A percentile compares a stretch with the other conserved stretches of the same genome.
Evolutionary conservation across 2,329 filamentous ascomycete species (phyloP).

Genomic region (Xylariaceae sp.): DNA sequence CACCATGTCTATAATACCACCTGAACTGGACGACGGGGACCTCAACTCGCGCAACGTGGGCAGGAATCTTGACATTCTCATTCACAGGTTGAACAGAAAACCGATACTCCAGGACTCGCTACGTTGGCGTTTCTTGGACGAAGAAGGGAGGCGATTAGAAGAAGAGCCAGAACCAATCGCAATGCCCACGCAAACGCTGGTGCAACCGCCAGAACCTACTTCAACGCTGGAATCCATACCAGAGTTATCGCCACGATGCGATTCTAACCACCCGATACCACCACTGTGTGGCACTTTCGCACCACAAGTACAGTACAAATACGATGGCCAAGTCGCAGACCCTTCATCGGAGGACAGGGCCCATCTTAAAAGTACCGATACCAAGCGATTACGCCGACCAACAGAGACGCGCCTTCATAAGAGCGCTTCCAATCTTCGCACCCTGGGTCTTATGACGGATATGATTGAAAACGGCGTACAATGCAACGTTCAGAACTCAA

Average conservation of each 20-base stretch:
- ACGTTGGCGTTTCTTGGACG: slow-evolving; percentile 14
- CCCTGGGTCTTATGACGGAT: slow-evolving; percentile 32
- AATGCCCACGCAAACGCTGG: neutral
- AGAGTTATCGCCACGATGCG: slow-evolving; percentile 14
- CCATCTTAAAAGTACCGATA: slow-evolving; percentile 1
- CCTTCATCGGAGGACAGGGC: slow-evolving; percentile 1
- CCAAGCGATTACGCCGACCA: slow-evolving; percentile 17
- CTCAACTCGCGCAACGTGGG: slow-evolving; percentile 5
- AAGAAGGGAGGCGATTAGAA: neutral
- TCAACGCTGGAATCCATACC: slow-evolving; percentile 19
- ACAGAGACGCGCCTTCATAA: slow-evolving; percentile 25
- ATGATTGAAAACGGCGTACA: slow-evolving; percentile 41
- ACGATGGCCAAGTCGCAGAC: neutral
- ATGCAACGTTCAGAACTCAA: slow-evolving; percentile 38
- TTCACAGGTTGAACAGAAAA: slow-evolving; percentile 19
- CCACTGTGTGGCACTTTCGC: slow-evolving; percentile 11
- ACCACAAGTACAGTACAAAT: slow-evolving; percentile 10
- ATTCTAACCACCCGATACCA: slow-evolving; percentile 14
- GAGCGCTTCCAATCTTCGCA: slow-evolving; percentile 30
- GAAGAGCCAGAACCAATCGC: neutral
- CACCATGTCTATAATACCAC: slow-evolving; percentile 11
- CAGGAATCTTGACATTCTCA: slow-evolving; percentile 19
- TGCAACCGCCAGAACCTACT: slow-evolving; percentile 18
- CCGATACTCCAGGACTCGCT: slow-evolving; percentile 24
- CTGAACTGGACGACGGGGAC: slow-evolving; percentile 6